Conservation (phyloP, 495 filamentous ascomycete species). For the Penicillium mononematosum region DNA sequence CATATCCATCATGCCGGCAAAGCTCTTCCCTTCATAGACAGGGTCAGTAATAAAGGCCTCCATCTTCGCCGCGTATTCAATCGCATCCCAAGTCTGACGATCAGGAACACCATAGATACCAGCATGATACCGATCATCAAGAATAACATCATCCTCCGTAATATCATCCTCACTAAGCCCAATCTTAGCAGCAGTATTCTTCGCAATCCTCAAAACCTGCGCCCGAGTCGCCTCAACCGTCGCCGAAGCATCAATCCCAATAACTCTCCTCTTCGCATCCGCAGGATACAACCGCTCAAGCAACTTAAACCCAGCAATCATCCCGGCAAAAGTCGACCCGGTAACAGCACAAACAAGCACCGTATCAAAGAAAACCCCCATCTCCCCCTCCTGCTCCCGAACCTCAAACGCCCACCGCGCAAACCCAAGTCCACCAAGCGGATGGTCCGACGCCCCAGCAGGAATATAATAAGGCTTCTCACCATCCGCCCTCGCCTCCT, state of each 20-base stretch:
- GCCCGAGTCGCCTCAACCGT: slow-evolving; percentile 52
- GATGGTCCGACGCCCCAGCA: slow-evolving; percentile 63
- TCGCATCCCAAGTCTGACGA: slow-evolving; percentile 56
- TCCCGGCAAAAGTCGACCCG: slow-evolving; percentile 60
- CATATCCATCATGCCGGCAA: slow-evolving; percentile 64
- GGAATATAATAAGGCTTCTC: slow-evolving; percentile 64
- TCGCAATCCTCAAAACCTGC: slow-evolving; percentile 61
- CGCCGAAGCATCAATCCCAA: slow-evolving; percentile 64
- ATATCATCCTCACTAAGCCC: slow-evolving; percentile 55
- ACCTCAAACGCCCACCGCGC: slow-evolving; percentile 65
- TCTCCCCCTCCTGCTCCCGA: slow-evolving; percentile 52
- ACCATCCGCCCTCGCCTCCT: slow-evolving; percentile 46
- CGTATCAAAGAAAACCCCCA: slow-evolving; percentile 58
- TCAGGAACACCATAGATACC: slow-evolving; percentile 61
- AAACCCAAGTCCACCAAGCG: slow-evolving; percentile 63
- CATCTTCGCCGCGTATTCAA: slow-evolving; percentile 57
- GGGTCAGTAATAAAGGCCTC: slow-evolving; percentile 68
- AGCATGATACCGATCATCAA: slow-evolving; percentile 62
- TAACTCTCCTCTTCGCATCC: slow-evolving; percentile 44
- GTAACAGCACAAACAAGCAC: slow-evolving; percentile 63
- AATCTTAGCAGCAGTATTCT: slow-evolving; percentile 55
- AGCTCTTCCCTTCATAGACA: slow-evolving; percentile 66
- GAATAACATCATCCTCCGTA: slow-evolving; percentile 52
- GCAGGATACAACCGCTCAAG: slow-evolving; percentile 41
- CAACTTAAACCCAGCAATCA: slow-evolving; percentile 63